Evolutionary conservation across 1,284 basidiomycete species (phyloP), one percentile per base, ranked within the genome.

Genomic region (Tilletia setariae): DNA sequence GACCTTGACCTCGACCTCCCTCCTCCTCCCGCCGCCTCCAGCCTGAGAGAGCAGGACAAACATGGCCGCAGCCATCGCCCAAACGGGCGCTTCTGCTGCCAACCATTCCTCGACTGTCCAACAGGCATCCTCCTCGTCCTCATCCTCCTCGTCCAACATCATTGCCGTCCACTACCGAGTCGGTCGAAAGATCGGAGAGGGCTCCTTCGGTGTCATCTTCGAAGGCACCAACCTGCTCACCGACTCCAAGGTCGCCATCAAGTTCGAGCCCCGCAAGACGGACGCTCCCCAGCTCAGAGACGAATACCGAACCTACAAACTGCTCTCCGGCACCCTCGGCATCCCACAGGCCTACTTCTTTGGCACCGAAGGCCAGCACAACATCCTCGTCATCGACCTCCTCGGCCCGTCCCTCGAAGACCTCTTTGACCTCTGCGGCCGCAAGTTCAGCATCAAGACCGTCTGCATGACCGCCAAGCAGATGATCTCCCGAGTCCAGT

Each of bases 161-260:
- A 42, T 66, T 40, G 64, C n/a, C 0, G 64, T 66, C 46, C 59
- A 69, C 68, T 70, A 65, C 67, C 62, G 88, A 72, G 90, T 92
- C 67, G 90, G 90, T 68, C 91, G 91, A 87, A 92, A 91, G 86
- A 91, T 92, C 79, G 90, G 90, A 69, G 91, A 92, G 84, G 91
- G 91, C 71, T 90, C 89, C 19, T 92, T 92, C 81, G 90, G 90
- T 81, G 90, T 91, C 69, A 89, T 91, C 21, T 91, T 90, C 76
- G 62, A 66, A 47, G 62, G 62, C 32, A 64, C 62, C 40, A 64
- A 64, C 25, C 40, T 64, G n/a, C 62, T 64, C 62, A 64, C 40
- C 35, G 44, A 64, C 40, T 47, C 40, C n/a, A 64, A 44, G 23
- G 62, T 64, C n/a, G 62, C 62, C 40, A 64, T 64, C 62, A 64